Evolutionary conservation across 2,329 filamentous ascomycete species (phyloP).

Genomic region (Parastagonospora nodorum): DNA sequence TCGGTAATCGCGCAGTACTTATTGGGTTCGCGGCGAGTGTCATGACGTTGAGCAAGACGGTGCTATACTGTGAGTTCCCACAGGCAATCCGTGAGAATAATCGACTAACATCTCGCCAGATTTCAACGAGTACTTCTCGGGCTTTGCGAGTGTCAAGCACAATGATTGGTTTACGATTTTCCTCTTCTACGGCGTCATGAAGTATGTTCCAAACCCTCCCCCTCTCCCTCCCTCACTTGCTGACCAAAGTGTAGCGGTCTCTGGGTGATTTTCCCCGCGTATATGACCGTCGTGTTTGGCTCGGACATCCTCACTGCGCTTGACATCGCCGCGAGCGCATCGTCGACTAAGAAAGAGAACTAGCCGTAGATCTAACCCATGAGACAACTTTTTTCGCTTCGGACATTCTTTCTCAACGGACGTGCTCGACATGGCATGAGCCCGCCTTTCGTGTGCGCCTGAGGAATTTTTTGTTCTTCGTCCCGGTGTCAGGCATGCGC

Average conservation of each 20-base stretch:
- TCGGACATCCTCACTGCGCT: constrained; percentile 66
- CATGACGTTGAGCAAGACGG: constrained; percentile 71
- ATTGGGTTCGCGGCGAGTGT: constrained; percentile 63
- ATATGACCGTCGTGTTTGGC: constrained; percentile 66
- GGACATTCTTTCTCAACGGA: neutral
- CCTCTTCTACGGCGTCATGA: constrained; percentile 68
- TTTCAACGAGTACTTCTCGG: constrained; percentile 65
- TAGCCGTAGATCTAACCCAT: constrained; percentile 10
- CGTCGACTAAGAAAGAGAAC: constrained; percentile 28
- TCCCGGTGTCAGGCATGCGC: too few relatives aligned
- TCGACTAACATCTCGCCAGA: constrained; percentile 45
- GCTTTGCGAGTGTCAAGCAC: constrained; percentile 66
- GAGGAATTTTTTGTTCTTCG: neutral
- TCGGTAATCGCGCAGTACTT: constrained; percentile 61
- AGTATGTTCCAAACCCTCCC: constrained; percentile 54
- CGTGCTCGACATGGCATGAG: neutral
- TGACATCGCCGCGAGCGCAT: constrained; percentile 48
- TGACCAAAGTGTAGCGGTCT: constrained; percentile 55
- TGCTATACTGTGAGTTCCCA: constrained; percentile 65
- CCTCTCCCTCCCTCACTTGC: neutral
- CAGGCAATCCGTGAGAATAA: too few relatives aligned
- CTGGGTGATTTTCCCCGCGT: constrained; percentile 68
- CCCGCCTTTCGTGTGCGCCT: neutral
- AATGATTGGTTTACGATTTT: constrained; percentile 61
- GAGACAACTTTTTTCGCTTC: neutral